Percentiles rank a stretch among this genome's conserved stretches.
phyloP scores from a whole-genome alignment of 768 basidiomycete genomes.

The Suillus tomentosus region DNA sequence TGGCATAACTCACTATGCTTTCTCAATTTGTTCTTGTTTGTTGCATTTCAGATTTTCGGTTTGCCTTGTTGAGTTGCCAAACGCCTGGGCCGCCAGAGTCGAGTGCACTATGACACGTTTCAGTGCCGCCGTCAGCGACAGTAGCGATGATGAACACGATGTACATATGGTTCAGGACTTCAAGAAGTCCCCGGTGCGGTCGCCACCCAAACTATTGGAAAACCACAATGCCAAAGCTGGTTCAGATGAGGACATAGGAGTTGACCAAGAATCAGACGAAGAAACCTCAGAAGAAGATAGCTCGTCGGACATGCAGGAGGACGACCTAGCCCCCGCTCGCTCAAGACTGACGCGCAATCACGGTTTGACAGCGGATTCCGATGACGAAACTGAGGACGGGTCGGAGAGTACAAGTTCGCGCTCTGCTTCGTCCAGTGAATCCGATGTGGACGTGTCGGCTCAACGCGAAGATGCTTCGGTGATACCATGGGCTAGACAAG shows the following conservation, averaged over 20 bases:
- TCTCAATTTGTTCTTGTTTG: constrained; percentile 33
- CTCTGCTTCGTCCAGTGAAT: constrained; percentile 29
- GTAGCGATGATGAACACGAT: constrained; percentile 52
- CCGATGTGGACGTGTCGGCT: constrained; percentile 22
- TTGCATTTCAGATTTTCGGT: constrained; percentile 19
- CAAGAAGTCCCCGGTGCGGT: constrained; percentile 17
- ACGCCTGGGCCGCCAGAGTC: constrained; percentile 6
- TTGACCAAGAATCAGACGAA: constrained; percentile 39
- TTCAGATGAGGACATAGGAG: constrained; percentile 29
- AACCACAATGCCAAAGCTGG: constrained; percentile 34
- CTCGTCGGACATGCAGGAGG: constrained; percentile 53
- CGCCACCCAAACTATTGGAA: constrained; percentile 27
- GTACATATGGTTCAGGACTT: constrained; percentile 32
- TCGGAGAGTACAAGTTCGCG: constrained; percentile 38
- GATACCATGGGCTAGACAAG: constrained; percentile 70
- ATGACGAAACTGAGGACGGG: constrained; percentile 53
- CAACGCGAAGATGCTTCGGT: constrained; percentile 47
- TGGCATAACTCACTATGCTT: background rate
- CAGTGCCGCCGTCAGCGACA: constrained; percentile 62
- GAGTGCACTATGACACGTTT: constrained; percentile 61
- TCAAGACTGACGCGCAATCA: constrained; percentile 37
- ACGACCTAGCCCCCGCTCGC: constrained; percentile 40
- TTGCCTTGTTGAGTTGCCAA: constrained; percentile 23
- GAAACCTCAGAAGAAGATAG: constrained; percentile 39
- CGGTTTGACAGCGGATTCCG: constrained; percentile 55